These are phyloP conservation scores for Pseudocohnilembus persalinus DNA, from an alignment of 169 alveolate genomes.

Conservation along the genomic window DNA sequence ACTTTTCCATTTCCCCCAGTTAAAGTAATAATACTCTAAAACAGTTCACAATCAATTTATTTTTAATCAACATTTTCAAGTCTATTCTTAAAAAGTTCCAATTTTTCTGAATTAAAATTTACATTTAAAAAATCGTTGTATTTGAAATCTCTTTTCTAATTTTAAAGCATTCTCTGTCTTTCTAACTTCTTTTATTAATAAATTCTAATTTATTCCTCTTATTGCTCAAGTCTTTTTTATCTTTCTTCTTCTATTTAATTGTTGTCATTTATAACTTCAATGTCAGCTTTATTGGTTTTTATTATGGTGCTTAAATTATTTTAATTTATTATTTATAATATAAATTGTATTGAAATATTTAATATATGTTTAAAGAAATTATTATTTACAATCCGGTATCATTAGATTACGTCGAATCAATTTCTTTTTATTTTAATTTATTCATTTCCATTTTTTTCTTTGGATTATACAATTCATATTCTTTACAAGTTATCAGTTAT, in stretches of 20 bases:
- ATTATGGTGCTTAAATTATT: too few species aligned
- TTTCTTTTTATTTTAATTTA: not conserved
- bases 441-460: not conserved
- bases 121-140: not conserved
- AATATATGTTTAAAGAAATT: too few species aligned
- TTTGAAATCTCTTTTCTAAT: not conserved
- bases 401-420: not conserved
- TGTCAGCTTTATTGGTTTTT: too few species aligned
- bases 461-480: not conserved
- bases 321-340: too few species aligned
- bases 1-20: not conserved
- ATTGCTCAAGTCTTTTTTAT: too few species aligned
- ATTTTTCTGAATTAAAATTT: not conserved
- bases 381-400: not conserved
- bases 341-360: too few species aligned
- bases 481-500: not conserved
- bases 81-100: too few species aligned
- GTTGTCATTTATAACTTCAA: too few species aligned
- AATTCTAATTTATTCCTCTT: not conserved
- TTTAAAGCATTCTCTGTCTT: not conserved
- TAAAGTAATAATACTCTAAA: too few species aligned
- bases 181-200: not conserved
- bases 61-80: not conserved
- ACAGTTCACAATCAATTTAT: not conserved
- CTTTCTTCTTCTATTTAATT: not conserved